phyloP scores from a whole-genome alignment of 768 basidiomycete species.

The Rhizopogon vesiculosus region DNA sequence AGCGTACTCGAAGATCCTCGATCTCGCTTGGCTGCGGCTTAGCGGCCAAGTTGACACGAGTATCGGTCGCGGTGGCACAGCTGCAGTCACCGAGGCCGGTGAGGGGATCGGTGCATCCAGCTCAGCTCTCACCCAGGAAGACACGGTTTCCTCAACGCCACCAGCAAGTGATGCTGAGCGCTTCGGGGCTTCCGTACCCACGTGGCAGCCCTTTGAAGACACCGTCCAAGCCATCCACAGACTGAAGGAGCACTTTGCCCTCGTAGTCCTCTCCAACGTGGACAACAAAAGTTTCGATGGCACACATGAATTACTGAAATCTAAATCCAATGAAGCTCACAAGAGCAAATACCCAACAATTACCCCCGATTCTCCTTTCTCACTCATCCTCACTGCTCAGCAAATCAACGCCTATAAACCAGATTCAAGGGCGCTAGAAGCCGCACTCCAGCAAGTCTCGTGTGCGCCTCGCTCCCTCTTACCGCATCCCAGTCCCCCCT shows the following conservation, averaged over 20 bases:
- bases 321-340: background rate
- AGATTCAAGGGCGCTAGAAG: slow-evolving; percentile 36
- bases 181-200: slow-evolving; percentile 56
- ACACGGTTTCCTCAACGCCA: background rate
- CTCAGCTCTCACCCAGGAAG: background rate
- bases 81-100: slow-evolving; percentile 24
- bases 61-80: slow-evolving; percentile 33
- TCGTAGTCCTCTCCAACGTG: slow-evolving; percentile 74
- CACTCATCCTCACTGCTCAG: slow-evolving; percentile 65
- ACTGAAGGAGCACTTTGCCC: slow-evolving; percentile 60
- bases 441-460: slow-evolving; percentile 22
- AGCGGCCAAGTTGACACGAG: slow-evolving; percentile 11
- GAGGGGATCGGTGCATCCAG: slow-evolving; percentile 15
- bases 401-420: slow-evolving; percentile 75
- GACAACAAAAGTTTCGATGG: slow-evolving; percentile 58
- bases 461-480: slow-evolving; percentile 12
- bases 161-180: slow-evolving; percentile 28
- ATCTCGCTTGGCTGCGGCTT: slow-evolving; percentile 31
- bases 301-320: slow-evolving; percentile 49
- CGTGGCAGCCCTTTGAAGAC: slow-evolving; percentile 69
- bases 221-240: slow-evolving; percentile 53
- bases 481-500: slow-evolving; percentile 11
- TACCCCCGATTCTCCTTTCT: slow-evolving; percentile 51
- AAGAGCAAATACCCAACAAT: slow-evolving; percentile 34
- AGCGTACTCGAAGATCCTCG: slow-evolving; percentile 60